Evolutionary conservation across 2,329 filamentous ascomycete species (phyloP).

Genomic region (Byssochlamys sp.): DNA sequence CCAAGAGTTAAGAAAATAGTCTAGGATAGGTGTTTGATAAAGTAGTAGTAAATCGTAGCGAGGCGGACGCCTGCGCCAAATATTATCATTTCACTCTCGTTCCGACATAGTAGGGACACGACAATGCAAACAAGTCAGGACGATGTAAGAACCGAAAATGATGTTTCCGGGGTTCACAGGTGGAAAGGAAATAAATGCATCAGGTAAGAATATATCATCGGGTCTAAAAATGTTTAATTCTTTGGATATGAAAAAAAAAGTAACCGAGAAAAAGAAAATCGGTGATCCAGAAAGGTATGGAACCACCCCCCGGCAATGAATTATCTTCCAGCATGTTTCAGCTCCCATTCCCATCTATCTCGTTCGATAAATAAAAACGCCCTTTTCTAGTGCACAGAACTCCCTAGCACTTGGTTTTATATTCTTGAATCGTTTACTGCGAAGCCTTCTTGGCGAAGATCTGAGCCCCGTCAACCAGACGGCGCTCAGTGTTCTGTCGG

Average conservation of each 20-base stretch:
- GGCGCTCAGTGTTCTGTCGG: constrained; percentile 52
- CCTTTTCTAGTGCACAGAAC: not conserved
- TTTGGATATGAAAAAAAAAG: not conserved
- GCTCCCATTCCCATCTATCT: not conserved
- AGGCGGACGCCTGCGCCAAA: too few relatives aligned
- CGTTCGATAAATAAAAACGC: not conserved
- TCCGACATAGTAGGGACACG: too few relatives aligned
- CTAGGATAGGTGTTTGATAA: too few relatives aligned
- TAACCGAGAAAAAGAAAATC: not conserved
- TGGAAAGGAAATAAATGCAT: not conserved
- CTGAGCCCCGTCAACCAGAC: constrained; percentile 54
- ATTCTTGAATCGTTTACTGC: constrained; percentile 15
- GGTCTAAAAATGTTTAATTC: not conserved
- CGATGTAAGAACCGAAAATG: not conserved
- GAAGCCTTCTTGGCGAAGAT: constrained; percentile 41
- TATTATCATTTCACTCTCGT: too few relatives aligned
- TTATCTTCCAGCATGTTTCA: not conserved
- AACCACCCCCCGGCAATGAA: not conserved
- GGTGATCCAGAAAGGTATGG: not conserved
- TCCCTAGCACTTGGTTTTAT: not conserved
- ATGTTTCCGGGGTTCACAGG: not conserved
- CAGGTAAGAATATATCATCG: not conserved
- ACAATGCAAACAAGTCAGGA: not conserved
- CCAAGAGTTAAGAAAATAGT: too few relatives aligned
- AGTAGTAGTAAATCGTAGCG: too few relatives aligned